phyloP scores from a whole-genome alignment of 768 basidiomycete species.

The Termitomyces sp. region DNA sequence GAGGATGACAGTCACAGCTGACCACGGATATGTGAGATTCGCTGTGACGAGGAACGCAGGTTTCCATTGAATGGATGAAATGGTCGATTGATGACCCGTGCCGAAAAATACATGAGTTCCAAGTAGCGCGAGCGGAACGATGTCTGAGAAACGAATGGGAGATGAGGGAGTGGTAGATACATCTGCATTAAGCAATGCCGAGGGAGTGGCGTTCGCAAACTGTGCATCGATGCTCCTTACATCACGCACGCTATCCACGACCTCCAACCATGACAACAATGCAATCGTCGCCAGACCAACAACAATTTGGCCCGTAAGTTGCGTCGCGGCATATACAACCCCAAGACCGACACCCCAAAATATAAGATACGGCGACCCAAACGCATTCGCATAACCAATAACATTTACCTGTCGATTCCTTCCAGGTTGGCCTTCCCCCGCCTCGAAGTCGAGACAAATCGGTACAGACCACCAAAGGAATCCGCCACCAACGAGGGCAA shows the following conservation, averaged over 20 bases:
- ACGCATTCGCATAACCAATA: slow-evolving; percentile 86
- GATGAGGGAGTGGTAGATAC: slow-evolving; percentile 24
- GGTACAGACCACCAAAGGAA: slow-evolving; percentile 71
- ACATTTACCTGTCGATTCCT: slow-evolving; percentile 47
- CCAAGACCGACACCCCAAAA: slow-evolving; percentile 70
- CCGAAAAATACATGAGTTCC: slow-evolving; percentile 75
- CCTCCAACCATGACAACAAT: slow-evolving; percentile 72
- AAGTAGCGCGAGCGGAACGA: slow-evolving; percentile 70
- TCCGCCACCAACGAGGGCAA: slow-evolving; percentile 48
- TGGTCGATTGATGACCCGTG: slow-evolving; percentile 89
- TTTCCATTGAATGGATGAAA: slow-evolving; percentile 95
- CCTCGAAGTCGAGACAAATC: slow-evolving; percentile 64
- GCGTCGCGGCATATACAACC: slow-evolving; percentile 59
- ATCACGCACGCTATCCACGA: slow-evolving; percentile 79
- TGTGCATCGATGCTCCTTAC: slow-evolving; percentile 47
- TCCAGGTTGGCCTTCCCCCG: slow-evolving; percentile 21
- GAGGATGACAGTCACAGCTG: slow-evolving; percentile 65
- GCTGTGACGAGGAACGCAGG: slow-evolving; percentile 79
- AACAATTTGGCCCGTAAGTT: slow-evolving; percentile 80
- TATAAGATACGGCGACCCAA: slow-evolving; percentile 81
- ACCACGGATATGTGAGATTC: slow-evolving; percentile 64
- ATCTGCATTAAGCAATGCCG: slow-evolving; percentile 32
- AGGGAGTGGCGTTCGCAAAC: slow-evolving; percentile 44
- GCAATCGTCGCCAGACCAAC: slow-evolving; percentile 61
- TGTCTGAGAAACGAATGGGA: slow-evolving; percentile 56